phyloP scores from a whole-genome alignment of 2,329 filamentous ascomycete species.

The Aureobasidium musti region DNA sequence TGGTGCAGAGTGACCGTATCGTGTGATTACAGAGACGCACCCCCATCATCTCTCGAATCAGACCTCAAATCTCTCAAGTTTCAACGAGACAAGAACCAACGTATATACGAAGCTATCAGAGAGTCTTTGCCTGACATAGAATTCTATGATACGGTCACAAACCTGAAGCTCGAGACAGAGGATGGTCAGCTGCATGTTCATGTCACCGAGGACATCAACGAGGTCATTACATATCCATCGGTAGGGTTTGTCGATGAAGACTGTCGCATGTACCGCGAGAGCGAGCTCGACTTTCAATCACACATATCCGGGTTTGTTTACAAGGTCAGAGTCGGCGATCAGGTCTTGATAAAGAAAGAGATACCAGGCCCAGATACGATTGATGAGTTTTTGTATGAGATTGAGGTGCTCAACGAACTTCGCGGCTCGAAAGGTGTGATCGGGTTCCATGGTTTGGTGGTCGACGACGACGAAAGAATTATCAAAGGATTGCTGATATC shows the following conservation, averaged over 20 bases:
- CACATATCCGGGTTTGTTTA: conserved; percentile 98
- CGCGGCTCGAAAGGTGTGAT: conserved; percentile 75
- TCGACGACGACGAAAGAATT: conserved; percentile 70
- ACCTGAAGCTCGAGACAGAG: conserved; percentile 89
- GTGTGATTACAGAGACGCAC: conserved; percentile 83
- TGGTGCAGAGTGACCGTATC: conserved; percentile 93
- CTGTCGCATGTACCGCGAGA: conserved; percentile 64
- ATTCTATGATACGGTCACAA: conserved; percentile 94
- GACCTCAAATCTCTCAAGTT: conserved; percentile 76
- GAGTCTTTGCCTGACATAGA: conserved; percentile 91
- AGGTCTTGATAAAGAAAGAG: conserved; percentile 90
- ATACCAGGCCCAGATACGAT: conserved; percentile 94
- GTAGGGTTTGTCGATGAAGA: conserved; percentile 64
- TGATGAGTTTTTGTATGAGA: conserved; percentile 96
- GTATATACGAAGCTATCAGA: conserved; percentile 92
- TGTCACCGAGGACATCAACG: conserved; percentile 95
- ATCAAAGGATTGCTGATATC: conserved; percentile 90
- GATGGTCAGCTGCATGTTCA: conserved; percentile 88
- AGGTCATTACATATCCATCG: conserved; percentile 85
- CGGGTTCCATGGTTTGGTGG: conserved; percentile 80
- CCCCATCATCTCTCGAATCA: conserved; percentile 78
- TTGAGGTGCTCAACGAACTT: conserved; percentile 86
- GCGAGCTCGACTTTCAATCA: conserved; percentile 77
- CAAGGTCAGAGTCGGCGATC: conserved; percentile 72
- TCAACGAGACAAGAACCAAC: conserved; percentile 87